Evolutionary conservation across 192 early-diverging fungal genomes (phyloP).

Genomic region (Glomus cerebriforme): DNA sequence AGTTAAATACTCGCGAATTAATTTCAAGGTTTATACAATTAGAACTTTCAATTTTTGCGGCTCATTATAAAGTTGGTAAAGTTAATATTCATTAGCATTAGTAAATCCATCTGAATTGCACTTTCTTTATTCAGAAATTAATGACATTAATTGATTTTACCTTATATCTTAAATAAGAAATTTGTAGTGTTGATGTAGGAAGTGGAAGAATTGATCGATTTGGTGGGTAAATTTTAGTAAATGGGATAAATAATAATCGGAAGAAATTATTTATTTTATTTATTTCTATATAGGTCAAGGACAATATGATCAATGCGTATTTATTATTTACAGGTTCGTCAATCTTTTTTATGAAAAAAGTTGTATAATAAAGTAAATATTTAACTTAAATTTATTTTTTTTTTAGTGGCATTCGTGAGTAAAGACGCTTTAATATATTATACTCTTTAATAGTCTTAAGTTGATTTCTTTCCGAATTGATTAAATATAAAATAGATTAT

Average conservation of each 20-base stretch:
- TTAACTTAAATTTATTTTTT: conserved; percentile 15
- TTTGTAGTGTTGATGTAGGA: conserved; percentile 74
- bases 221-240: conserved; percentile 47
- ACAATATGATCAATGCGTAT: conserved; percentile 49
- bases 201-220: conserved; percentile 72
- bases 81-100: not conserved
- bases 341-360: not conserved
- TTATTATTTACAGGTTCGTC: conserved; percentile 52
- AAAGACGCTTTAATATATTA: not conserved
- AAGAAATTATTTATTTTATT: not conserved
- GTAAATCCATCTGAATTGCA: not conserved
- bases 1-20: no score
- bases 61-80: conserved; percentile 59
- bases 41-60: conserved; percentile 77
- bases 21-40: not conserved
- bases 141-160: not conserved
- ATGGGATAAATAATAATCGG: not conserved
- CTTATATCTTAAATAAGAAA: conserved; percentile 54
- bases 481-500: conserved; percentile 58
- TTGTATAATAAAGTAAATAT: not conserved
- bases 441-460: not conserved
- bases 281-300: conserved; percentile 49
- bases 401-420: conserved; percentile 59
- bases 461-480: not conserved
- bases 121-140: not conserved